Base-by-base conservation (phyloP, 164 flowering plant genomes). In the Macadamia tetraphylla region DNA sequence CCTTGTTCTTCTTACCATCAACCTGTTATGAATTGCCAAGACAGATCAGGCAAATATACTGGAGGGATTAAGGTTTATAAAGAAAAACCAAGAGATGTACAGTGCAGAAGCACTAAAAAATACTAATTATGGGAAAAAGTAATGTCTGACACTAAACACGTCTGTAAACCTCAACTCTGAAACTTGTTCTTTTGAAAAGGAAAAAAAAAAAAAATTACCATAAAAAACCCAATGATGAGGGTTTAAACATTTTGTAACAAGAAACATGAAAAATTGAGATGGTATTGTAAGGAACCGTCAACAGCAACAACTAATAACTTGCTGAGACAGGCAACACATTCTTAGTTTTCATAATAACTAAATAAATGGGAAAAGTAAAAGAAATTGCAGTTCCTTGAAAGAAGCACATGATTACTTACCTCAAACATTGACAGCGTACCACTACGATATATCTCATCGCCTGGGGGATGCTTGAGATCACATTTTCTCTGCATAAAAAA, bases 401-500 rank as follows among this genome's bases (percentile, higher is more conserved):
- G 17, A 53, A 14, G 57, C 57, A 3, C 14, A 14, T 40, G 12
- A 55, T 0, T 64, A 63, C 75, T 62, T 80, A 81, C 98, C 97
- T 94, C 98, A 85, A 94, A 92, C 98, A 94, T 94, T 62, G 98
- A 94, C 74, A 92, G 71, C 42, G 97, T 90, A 58, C 97, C 95
- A 80, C 90, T 73, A 35, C 98, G 83, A 70, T 94, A 94, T 65
- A 94, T 94, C 80, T 94, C 97, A 79, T 94, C 98, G 75, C 98
- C 98, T 51, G 98, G 98, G 15, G 98, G 98, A 81, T 94, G 97
- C 86, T 94, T 94, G 49, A 94, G 95, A 81, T 94, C 98, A 77
- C 98, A 94, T 80, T 94, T 94, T 71, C 77, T 88, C 97, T 94
- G 66, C 76, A 81, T 43, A 51, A 13, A 51, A 49, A n/a, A 53